phyloP scores from a whole-genome alignment of 441 rosid species.

The Flueggea neowawraea region DNA sequence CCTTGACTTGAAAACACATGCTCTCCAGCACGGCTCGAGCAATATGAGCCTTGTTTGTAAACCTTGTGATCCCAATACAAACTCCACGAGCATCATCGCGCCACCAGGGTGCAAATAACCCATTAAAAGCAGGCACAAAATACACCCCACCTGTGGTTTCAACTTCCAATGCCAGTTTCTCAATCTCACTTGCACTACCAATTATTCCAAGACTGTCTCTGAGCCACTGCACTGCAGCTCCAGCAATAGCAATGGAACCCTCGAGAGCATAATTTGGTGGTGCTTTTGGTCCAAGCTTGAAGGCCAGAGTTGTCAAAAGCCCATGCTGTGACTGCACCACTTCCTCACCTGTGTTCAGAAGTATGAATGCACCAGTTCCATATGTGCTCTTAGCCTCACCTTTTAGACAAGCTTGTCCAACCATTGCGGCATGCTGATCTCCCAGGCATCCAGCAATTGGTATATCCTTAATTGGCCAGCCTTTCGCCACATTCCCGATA shows the following conservation, averaged over 20 bases:
- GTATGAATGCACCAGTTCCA: slow-evolving; percentile 94
- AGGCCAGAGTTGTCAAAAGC: slow-evolving; percentile 73
- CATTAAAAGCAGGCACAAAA: slow-evolving; percentile 93
- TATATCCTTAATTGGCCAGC: slow-evolving; percentile 81
- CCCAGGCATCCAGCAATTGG: slow-evolving; percentile 94
- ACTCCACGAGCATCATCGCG: slow-evolving; percentile 97
- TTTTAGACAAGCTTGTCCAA: slow-evolving; percentile 82
- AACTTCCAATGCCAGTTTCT: slow-evolving; percentile 56
- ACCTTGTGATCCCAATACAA: slow-evolving; percentile 83
- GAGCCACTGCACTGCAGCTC: slow-evolving; percentile 97
- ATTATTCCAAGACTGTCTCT: slow-evolving; percentile 84
- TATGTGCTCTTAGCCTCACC: slow-evolving; percentile 96
- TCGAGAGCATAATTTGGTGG: slow-evolving; percentile 77
- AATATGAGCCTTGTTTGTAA: slow-evolving; percentile 76
- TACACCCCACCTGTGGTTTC: slow-evolving; percentile 83
- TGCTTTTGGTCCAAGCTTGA: slow-evolving; percentile 82
- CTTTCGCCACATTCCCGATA: slow-evolving; percentile 60
- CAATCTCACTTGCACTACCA: slow-evolving; percentile 60
- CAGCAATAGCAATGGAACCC: slow-evolving; percentile 93
- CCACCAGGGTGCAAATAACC: slow-evolving; percentile 98
- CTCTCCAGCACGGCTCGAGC: slow-evolving; percentile 94
- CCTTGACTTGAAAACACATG: slow-evolving; percentile 91
- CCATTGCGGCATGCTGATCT: slow-evolving; percentile 95
- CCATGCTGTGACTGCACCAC: slow-evolving; percentile 64
- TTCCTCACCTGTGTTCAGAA: slow-evolving; percentile 78